Base-by-base conservation (phyloP, 495 filamentous ascomycete species). In the Mytilinidion resinicola region DNA sequence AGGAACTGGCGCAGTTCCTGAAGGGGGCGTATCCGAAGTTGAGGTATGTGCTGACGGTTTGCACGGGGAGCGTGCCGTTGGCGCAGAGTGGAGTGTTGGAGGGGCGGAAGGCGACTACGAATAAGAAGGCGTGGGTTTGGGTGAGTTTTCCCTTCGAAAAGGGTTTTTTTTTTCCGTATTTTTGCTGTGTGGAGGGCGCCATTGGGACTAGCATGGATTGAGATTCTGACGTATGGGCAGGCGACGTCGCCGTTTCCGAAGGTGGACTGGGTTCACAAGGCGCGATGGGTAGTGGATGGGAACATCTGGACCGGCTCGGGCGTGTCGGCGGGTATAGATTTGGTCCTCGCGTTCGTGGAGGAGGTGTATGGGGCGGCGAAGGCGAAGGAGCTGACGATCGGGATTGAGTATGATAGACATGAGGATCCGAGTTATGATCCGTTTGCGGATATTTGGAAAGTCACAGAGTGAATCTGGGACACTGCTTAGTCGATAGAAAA, bases 271-370 rank as follows among this genome's bases (percentile, higher is more conserved):
- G 72, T 86, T 2, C 67, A 76, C 3, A 69, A 70, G 33, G 86
- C 86, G 19, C 69, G 86, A 52, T 89, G 85, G 86, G 79, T 84
- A 0, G 61, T 67, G 4, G 83, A 86, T 70, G 85, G 84, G 15
- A 84, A 85, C 62, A 61, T 87, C 0, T 90, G 85, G 85, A 86
- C 82, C 9, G 76, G 76, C 0, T 80, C 82, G 0, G 85, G 83
- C 1, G 70, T 86, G 0, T 78, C 74, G 42, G 79, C 82, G n/a
- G 85, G 85, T 0, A 83, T 86, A n/a, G 86, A 89, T 74, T 74
- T 80, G 39, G 80, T 75, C 50, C 74, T 75, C 60, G 81, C 82
- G 1, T 84, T 77, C 61, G 63, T 84, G 12, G 69, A 46, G 19
- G 61, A 72, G 14, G 59, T 76, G 21, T 82, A 71, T 66, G 77